Evolutionary conservation across 257 asterid species (phyloP), one percentile per base, ranked within the genome.

Genomic region (Plectranthus barbatus): DNA sequence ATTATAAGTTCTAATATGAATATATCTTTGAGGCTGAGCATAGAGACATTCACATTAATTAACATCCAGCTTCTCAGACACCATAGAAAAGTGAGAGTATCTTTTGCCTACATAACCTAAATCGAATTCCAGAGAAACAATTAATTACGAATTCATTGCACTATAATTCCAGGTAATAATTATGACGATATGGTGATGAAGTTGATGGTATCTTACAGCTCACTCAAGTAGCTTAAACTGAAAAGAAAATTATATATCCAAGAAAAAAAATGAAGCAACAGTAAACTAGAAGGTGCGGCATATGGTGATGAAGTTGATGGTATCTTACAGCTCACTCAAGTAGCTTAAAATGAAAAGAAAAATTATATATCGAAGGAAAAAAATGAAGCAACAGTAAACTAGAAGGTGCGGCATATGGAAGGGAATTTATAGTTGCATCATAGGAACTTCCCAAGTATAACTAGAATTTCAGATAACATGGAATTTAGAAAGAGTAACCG

Each of bases 11-110:
- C 17, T 36, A 54, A 36, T 31, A 17, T 55, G 44, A 48, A 23
- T 51, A 63, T 33, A 42, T 58, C 41, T 42, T 68, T 44, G n/a
- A 57, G 60, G 56, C 60, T 55, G 47, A 66, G 54, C 34, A 10
- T 14, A 15, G 15, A 40, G 33, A 41, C 20, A 26, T 31, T 41
- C 47, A 8, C 18, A n/a, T 20, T 58, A 39, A 57, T 58, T 40
- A 76, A 36, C 59, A 62, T 50, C 26, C 37, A 66, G 65, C n/a
- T 39, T 26, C 66, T 37, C 40, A 50, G 31, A 74, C 52, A 37
- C 33, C 8, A 45, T 5, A 60, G 45, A 23, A 26, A 39, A 50
- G n/a, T 49, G 46, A 1, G 8, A 26, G 46, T 14, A 29, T 34
- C 24, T 29, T 46, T 45, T 67, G 21, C 56, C 33, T 18, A 26